A percentile compares a stretch with the other conserved stretches of the same genome.
Conservation (phyloP, 331 rosid genomes). For the Rhamnella rubrinervis region DNA sequence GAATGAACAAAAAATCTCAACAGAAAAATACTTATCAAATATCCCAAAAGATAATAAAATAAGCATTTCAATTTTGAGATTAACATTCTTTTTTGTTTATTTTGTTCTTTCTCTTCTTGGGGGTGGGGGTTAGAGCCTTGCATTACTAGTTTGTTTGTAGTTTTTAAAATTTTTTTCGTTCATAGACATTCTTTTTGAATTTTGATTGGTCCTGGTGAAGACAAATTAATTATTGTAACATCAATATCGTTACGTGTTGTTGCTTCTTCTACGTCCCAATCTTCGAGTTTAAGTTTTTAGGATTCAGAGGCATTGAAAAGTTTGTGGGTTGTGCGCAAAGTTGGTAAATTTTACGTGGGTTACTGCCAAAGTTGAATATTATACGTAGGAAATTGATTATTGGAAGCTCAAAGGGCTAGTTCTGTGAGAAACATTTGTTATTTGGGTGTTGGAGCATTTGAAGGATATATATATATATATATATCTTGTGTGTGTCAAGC, state of each 20-base stretch:
- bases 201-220: conserved; percentile 22
- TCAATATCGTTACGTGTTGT: neutral
- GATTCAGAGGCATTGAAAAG: conserved; percentile 16
- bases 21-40: conserved; percentile 2
- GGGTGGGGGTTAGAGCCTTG: conserved; percentile 19
- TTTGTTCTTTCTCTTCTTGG: no score
- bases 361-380: conserved; percentile 11
- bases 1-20: conserved; percentile 26
- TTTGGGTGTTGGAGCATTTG: conserved; percentile 12
- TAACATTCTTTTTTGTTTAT: no score
- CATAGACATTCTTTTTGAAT: neutral
- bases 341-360: conserved; percentile 8
- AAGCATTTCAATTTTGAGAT: neutral
- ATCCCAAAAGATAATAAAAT: conserved; percentile 17
- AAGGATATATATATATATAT: neutral
- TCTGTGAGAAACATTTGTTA: neutral
- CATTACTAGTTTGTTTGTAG: conserved; percentile 21
- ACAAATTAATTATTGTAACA: neutral
- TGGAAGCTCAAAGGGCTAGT: conserved; percentile 23
- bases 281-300: conserved; percentile 20
- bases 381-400: neutral
- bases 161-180: conserved; percentile 20
- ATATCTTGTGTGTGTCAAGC: conserved; percentile 7
- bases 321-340: conserved; percentile 17
- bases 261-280: conserved; percentile 12